Evolutionary conservation across 441 rosid genomes (phyloP).

Genomic region (Gossypium laxum): DNA sequence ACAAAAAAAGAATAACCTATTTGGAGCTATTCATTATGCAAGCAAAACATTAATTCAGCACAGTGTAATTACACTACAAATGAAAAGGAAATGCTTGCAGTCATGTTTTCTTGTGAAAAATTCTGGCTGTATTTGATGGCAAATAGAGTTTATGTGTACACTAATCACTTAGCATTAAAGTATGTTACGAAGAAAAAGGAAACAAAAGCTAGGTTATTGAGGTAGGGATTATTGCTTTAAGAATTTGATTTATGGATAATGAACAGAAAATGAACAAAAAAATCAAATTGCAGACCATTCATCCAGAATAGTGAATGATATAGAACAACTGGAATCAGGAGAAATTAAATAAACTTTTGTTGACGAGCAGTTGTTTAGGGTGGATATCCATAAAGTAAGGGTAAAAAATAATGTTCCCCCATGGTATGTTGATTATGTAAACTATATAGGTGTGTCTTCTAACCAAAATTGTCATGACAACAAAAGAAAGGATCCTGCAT

Average conservation of each 20-base stretch:
- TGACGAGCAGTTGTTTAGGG: not conserved
- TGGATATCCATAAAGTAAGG: not conserved
- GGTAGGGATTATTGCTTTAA: not conserved
- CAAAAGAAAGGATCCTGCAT: not conserved
- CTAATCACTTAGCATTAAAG: not conserved
- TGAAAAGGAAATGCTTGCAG: not conserved
- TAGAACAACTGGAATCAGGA: not conserved
- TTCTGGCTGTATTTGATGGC: not conserved
- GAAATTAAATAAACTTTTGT: too few species aligned
- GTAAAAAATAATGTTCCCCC: not conserved
- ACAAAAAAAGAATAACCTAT: not conserved
- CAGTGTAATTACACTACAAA: not conserved
- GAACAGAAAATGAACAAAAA: not conserved
- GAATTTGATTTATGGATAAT: not conserved
- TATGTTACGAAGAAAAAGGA: not conserved
- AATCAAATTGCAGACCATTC: not conserved
- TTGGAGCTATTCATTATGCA: not conserved
- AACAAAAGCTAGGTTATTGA: not conserved
- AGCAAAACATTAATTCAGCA: not conserved
- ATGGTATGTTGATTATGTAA: not conserved
- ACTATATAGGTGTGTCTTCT: not conserved
- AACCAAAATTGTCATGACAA: not conserved
- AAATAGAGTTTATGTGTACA: not conserved
- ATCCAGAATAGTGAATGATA: not conserved
- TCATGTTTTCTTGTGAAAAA: not conserved